phyloP scores from a whole-genome alignment of 2,329 filamentous ascomycete genomes.

The Xylariaceae sp. region DNA sequence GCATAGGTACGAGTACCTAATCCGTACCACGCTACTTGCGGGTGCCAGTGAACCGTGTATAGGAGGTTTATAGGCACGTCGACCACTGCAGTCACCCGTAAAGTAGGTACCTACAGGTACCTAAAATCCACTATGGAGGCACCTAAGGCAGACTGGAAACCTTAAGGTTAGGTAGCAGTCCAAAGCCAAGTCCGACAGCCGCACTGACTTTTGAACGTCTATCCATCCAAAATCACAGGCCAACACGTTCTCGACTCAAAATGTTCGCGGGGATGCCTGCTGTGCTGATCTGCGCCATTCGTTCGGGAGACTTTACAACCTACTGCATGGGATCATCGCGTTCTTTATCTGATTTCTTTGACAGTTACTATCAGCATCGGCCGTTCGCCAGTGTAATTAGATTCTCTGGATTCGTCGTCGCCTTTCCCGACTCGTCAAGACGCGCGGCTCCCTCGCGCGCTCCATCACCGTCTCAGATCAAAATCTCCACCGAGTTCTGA shows the following conservation, averaged over 20 bases:
- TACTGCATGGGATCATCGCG: neutral
- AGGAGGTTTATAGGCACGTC: no score
- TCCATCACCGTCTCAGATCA: neutral
- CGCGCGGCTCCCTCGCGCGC: neutral
- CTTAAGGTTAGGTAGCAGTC: neutral
- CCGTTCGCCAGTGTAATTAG: neutral
- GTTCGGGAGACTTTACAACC: neutral
- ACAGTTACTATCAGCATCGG: neutral
- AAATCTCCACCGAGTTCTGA: neutral
- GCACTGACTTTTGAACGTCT: neutral
- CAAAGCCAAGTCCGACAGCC: neutral
- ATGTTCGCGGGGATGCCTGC: neutral
- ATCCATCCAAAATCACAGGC: neutral
- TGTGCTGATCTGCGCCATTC: neutral
- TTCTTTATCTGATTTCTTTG: neutral
- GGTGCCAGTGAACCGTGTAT: no score
- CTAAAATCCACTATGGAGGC: neutral
- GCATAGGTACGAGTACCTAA: no score
- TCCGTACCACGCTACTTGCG: no score
- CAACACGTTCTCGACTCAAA: neutral
- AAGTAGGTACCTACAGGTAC: neutral
- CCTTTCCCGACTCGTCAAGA: neutral
- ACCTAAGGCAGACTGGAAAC: neutral
- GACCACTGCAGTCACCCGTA: no score
- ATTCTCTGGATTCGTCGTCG: conserved; percentile 1